Evolutionary conservation across 2,329 filamentous ascomycete genomes (phyloP).

Genomic region (Neopestalotiopsis sp.): DNA sequence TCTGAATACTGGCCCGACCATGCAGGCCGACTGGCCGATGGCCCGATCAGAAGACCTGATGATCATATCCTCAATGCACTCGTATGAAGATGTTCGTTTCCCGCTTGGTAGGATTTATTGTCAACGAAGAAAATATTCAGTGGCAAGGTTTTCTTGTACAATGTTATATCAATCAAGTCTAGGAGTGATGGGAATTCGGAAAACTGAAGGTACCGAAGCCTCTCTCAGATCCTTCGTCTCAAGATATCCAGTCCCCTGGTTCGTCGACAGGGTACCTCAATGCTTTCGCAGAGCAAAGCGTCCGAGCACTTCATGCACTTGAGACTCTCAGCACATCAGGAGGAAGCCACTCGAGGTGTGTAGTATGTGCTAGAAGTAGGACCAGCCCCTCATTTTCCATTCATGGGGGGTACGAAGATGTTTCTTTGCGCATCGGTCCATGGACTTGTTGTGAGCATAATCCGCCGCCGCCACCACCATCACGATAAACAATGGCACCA

Average conservation of each 20-base stretch:
- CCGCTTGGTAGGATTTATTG: background rate
- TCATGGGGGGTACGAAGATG: background rate
- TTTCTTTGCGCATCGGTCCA: conserved; percentile 8
- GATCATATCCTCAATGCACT: background rate
- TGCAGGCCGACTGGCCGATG: conserved; percentile 8
- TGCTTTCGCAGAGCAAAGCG: background rate
- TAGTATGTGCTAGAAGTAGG: background rate
- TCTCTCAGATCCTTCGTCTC: conserved; percentile 1
- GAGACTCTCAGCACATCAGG: conserved; percentile 13
- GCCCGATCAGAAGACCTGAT: background rate
- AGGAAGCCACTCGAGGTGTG: background rate
- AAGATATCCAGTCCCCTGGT: background rate
- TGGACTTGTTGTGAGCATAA: background rate
- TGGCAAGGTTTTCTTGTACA: background rate
- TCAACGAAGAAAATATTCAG: background rate
- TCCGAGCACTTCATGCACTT: conserved; percentile 18
- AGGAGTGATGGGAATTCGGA: background rate
- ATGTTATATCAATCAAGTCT: background rate
- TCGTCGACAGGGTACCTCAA: background rate
- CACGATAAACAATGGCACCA: too few species aligned
- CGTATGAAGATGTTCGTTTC: background rate
- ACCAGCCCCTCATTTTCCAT: background rate
- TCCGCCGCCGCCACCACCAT: background rate
- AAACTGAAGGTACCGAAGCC: background rate
- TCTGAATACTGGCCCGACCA: background rate